phyloP scores from a whole-genome alignment of 192 early-diverging fungal species.

The Rhizoclosmatium globosum region DNA sequence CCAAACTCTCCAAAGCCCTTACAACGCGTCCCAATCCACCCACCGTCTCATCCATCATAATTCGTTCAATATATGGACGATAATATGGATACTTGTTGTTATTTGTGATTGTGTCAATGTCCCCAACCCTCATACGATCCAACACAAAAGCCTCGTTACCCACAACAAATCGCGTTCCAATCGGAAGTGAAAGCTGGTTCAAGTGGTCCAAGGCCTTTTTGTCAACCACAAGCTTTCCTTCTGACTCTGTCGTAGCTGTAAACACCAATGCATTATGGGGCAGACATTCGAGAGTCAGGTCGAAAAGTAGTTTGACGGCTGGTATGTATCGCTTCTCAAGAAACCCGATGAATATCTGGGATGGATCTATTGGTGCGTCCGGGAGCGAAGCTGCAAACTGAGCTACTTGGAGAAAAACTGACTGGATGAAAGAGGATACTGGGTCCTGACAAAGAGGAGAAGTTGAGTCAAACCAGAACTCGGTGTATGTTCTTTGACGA shows the following conservation, averaged over 20 bases:
- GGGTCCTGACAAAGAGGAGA: background rate
- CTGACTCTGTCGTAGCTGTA: background rate
- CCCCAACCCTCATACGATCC: background rate
- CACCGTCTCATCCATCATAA: background rate
- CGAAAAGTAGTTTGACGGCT: slow-evolving; percentile 1
- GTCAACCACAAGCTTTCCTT: background rate
- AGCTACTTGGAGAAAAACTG: background rate
- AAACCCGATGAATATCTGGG: background rate
- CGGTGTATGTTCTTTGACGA: background rate
- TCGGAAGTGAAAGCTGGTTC: background rate
- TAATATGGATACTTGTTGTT: slow-evolving; percentile 26
- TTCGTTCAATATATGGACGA: slow-evolving; percentile 1
- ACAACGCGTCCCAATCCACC: background rate
- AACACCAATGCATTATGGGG: slow-evolving; percentile 10
- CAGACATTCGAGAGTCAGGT: slow-evolving; percentile 1
- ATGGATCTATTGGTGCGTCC: background rate
- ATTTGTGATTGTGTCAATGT: background rate
- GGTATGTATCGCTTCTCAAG: slow-evolving; percentile 1
- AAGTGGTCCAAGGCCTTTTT: background rate
- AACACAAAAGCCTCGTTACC: slow-evolving; percentile 4
- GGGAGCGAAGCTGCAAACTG: background rate
- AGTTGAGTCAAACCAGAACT: background rate
- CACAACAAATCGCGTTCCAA: background rate
- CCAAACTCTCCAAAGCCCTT: background rate
- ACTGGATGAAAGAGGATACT: background rate